These are phyloP conservation scores for Cyberlindnera saturnus DNA, from an alignment of 805 yeast genomes.

Conservation along the genomic window DNA sequence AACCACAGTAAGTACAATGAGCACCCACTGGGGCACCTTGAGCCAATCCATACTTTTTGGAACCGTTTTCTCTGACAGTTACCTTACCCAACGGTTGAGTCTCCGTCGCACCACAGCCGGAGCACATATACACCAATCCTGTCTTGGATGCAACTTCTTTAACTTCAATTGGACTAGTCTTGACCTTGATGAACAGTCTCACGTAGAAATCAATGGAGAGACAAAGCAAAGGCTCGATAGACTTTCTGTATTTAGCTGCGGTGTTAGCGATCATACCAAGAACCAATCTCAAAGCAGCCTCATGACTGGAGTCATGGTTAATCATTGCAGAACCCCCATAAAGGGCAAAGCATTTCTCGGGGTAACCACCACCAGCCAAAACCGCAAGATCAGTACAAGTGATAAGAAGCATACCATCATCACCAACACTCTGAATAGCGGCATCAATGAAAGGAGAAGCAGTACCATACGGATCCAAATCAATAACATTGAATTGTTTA, in stretches of 20 bases:
- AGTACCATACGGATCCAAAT: conserved; percentile 95
- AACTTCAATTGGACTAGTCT: conserved; percentile 73
- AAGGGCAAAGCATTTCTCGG: conserved; percentile 91
- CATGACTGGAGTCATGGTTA: conserved; percentile 78
- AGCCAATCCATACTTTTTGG: conserved; percentile 54
- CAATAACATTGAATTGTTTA: conserved; percentile 73
- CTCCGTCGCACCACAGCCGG: conserved; percentile 74
- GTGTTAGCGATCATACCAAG: conserved; percentile 67
- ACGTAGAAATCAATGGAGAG: conserved; percentile 91
- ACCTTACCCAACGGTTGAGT: conserved; percentile 73
- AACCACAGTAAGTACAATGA: conserved; percentile 65
- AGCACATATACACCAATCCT: conserved; percentile 75
- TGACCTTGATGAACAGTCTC: conserved; percentile 74
- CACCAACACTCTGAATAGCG: conserved; percentile 77
- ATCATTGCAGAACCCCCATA: conserved; percentile 88
- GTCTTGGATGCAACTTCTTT: conserved; percentile 73
- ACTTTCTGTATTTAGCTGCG: conserved; percentile 85
- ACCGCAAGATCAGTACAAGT: conserved; percentile 97
- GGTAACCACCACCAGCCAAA: conserved; percentile 91
- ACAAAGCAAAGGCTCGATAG: conserved; percentile 81
- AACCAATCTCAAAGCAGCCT: conserved; percentile 84
- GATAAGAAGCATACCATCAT: conserved; percentile 80
- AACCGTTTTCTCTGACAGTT: conserved; percentile 34
- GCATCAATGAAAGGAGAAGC: conserved; percentile 94
- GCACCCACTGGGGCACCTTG: conserved; percentile 55